phyloP scores from a whole-genome alignment of 2,329 filamentous ascomycete genomes.

The Colletotrichum paranaense region DNA sequence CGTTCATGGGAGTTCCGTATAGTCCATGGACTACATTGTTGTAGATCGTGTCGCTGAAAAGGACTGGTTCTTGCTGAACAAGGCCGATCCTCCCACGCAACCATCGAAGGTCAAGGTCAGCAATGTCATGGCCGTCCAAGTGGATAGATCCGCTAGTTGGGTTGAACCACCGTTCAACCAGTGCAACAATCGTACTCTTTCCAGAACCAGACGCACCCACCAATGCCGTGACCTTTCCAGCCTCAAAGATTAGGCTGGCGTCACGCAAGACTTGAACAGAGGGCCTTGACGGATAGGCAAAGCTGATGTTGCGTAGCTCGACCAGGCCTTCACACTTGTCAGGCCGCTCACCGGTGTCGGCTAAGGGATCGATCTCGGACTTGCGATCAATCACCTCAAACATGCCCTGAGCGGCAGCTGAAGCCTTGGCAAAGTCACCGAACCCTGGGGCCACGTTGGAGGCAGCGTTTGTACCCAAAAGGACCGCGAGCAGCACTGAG shows the following conservation, averaged over 20 bases:
- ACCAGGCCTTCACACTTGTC: conserved; percentile 41
- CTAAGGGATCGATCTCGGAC: conserved; percentile 42
- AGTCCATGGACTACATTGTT: conserved; percentile 63
- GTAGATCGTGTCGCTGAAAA: conserved; percentile 54
- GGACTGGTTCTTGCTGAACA: conserved; percentile 49
- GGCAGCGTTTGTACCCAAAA: neutral
- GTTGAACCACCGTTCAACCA: conserved; percentile 71
- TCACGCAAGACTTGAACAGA: conserved; percentile 53
- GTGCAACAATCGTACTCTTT: conserved; percentile 53
- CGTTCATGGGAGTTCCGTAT: conserved; percentile 47
- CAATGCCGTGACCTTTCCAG: conserved; percentile 63
- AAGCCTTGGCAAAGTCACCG: conserved; percentile 42
- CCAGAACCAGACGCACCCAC: conserved; percentile 64
- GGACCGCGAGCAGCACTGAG: neutral
- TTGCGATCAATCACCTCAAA: conserved; percentile 59
- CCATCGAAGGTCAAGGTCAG: conserved; percentile 42
- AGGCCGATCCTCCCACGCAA: conserved; percentile 43
- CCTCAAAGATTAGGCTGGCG: conserved; percentile 58
- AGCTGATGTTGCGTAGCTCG: conserved; percentile 53
- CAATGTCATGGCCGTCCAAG: conserved; percentile 41
- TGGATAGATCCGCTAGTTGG: conserved; percentile 49
- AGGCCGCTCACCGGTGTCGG: conserved; percentile 48
- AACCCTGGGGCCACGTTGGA: neutral
- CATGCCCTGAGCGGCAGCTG: conserved; percentile 46
- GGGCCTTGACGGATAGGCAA: conserved; percentile 57